phyloP scores from a whole-genome alignment of 2,329 filamentous ascomycete species.

The Pseudogymnoascus sp. region DNA sequence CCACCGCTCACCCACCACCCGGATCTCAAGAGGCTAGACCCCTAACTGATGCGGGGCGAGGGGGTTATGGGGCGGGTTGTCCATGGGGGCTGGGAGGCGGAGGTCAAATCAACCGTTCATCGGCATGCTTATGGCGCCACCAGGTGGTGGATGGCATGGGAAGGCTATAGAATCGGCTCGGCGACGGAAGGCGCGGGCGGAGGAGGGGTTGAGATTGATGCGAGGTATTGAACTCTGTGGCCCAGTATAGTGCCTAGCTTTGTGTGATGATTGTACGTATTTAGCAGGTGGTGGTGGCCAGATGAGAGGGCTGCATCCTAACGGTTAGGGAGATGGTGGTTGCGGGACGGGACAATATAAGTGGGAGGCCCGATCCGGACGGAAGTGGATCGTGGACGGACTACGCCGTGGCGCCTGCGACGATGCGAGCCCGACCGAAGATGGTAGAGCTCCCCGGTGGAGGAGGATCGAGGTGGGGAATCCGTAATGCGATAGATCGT shows the following conservation, averaged over 20 bases:
- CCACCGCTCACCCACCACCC: not conserved
- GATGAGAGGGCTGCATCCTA: conserved; percentile 1
- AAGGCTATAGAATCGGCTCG: not conserved
- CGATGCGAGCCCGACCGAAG: conserved; percentile 4
- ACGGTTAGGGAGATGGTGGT: not conserved
- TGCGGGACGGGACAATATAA: conserved; percentile 3
- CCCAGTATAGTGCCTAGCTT: not conserved
- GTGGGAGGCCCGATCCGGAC: conserved; percentile 5
- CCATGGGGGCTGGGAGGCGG: not conserved
- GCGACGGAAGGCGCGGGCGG: not conserved
- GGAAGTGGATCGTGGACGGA: not conserved
- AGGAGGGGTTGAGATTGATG: not conserved
- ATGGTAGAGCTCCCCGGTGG: not conserved
- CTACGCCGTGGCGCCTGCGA: not conserved
- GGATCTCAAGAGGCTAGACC: not conserved
- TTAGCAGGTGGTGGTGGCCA: not conserved
- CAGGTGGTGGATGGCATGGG: not conserved
- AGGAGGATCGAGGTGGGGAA: conserved; percentile 2
- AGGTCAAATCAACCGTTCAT: not conserved
- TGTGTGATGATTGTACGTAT: not conserved
- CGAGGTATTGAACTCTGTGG: not conserved
- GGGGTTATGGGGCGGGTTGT: not conserved
- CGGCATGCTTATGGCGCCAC: not conserved
- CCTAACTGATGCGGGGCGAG: not conserved
- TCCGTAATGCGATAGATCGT: not conserved